Base-by-base conservation (phyloP, 306 rosid species). In the Arachis stenosperma region DNA sequence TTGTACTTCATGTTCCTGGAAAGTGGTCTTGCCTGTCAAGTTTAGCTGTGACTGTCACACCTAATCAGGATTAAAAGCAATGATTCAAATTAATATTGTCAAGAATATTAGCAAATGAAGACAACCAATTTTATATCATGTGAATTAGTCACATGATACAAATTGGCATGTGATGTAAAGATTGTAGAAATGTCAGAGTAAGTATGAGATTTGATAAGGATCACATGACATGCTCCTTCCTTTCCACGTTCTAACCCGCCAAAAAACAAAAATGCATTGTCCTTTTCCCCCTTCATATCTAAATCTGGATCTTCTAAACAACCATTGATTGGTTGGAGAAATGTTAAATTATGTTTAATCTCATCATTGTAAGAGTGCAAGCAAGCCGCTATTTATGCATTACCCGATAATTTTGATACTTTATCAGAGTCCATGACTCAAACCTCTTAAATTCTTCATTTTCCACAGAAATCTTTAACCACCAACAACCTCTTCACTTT, bases 201-300 rank as follows among this genome's bases (percentile, higher is more conserved):
- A 75, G 83, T 71, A 78, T 73, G 53, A 71, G 69, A 79, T 61
- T 82, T 66, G 74, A 78, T 76, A 69, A 83, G 69, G 64, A 80
- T 85, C 94, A 86, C 97, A 88, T 86, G 94, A 85, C 70, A 72
- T 55, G 80, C 83, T 78, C 86, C 81, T 83, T 79, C 85, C 78
- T 75, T 75, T 83, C 92, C 85, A 80, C 72, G 92, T 84, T 81
- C 75, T 61, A 65, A 65, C 75, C 66, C 47, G 71, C 81, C 41
- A 75, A 41, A 84, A 54, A 78, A 87, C 87, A 83, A 79, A 76
- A 39, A 57, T 70, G 75, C 29, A 64, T 48, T 67, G 55, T 79
- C 69, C 61, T 71, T 67, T 67, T 55, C 41, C 60, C n/a, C 57
- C 74, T 55, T 30, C 56, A 54, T 67, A 52, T 69, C 69, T 59